phyloP scores from a whole-genome alignment of 352 stramenopile genomes.

The Paralagenidium karlingii region DNA sequence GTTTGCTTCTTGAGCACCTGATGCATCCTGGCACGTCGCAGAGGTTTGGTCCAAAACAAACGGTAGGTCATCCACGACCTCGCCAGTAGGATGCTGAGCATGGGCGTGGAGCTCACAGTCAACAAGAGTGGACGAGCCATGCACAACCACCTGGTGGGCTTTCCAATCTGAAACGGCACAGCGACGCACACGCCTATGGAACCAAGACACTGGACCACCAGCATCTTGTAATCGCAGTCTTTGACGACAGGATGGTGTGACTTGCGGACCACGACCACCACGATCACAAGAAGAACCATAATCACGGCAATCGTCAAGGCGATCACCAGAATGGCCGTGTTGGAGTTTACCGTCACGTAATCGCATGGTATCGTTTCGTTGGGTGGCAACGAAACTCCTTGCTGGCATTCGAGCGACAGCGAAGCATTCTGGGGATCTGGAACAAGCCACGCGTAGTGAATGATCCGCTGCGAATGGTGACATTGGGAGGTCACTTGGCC shows the following conservation, averaged over 20 bases:
- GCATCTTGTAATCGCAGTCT: slow-evolving; percentile 50
- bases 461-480: slow-evolving; percentile 9
- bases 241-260: slow-evolving; percentile 36
- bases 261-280: slow-evolving; percentile 7
- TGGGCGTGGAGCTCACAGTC: slow-evolving; percentile 21
- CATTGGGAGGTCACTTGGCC: no score
- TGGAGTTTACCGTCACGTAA: slow-evolving; percentile 14
- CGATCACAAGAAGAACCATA: slow-evolving; percentile 2
- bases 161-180: slow-evolving; percentile 20
- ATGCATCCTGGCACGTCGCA: slow-evolving; percentile 28
- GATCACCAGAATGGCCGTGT: slow-evolving; percentile 8
- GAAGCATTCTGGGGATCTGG: slow-evolving; percentile 19
- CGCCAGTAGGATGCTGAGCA: slow-evolving; percentile 20
- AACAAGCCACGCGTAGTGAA: slow-evolving; percentile 22
- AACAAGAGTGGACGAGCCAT: slow-evolving; percentile 14
- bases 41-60: slow-evolving; percentile 21
- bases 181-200: slow-evolving; percentile 27
- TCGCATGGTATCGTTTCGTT: slow-evolving; percentile 16
- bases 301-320: no score
- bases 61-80: slow-evolving; percentile 41
- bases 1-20: slow-evolving; percentile 17
- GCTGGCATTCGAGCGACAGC: slow-evolving; percentile 15
- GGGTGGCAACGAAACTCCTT: slow-evolving; percentile 8
- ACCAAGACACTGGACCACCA: slow-evolving; percentile 31
- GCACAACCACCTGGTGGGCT: slow-evolving; percentile 20